A percentile compares a stretch with the other conserved stretches of the same genome.
Conservation (phyloP, 768 basidiomycete genomes). For the Leccinellum albellum region DNA sequence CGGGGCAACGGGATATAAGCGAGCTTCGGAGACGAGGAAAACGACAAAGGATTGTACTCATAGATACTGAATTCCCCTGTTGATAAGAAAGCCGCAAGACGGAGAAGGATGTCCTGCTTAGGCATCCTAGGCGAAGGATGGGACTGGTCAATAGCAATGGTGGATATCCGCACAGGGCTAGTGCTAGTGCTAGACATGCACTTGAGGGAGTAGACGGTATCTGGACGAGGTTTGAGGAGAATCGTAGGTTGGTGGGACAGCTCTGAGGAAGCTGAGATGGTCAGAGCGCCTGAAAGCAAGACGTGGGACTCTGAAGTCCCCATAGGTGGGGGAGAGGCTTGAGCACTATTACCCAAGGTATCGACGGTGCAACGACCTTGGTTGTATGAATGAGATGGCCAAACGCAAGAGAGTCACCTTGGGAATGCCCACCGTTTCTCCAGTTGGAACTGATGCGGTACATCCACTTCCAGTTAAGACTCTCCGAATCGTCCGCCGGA, state of each 20-base stretch:
- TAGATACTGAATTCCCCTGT: slow-evolving; percentile 67
- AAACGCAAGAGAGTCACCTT: slow-evolving; percentile 10
- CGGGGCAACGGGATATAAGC: slow-evolving; percentile 45
- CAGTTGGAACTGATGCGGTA: slow-evolving; percentile 82
- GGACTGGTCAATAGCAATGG: slow-evolving; percentile 74
- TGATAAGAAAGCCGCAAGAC: slow-evolving; percentile 59
- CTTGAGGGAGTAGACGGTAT: slow-evolving; percentile 37
- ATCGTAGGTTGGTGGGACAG: slow-evolving; percentile 21
- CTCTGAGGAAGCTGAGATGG: slow-evolving; percentile 52
- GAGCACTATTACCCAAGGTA: slow-evolving; percentile 23
- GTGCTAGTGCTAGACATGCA: slow-evolving; percentile 39
- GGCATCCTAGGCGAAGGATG: slow-evolving; percentile 40
- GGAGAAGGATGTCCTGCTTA: slow-evolving; percentile 30
- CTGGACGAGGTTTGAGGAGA: slow-evolving; percentile 18
- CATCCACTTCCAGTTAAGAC: slow-evolving; percentile 79
- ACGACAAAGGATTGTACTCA: slow-evolving; percentile 44
- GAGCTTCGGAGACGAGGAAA: slow-evolving; percentile 39
- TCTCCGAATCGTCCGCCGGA: slow-evolving; percentile 27
- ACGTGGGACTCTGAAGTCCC: slow-evolving; percentile 35
- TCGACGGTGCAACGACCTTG: slow-evolving; percentile 63
- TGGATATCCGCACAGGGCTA: slow-evolving; percentile 45
- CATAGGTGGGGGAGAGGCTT: background rate
- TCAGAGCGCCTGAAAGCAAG: slow-evolving; percentile 56
- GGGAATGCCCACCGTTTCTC: slow-evolving; percentile 56
- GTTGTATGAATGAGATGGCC: slow-evolving; percentile 19